Conservation (phyloP, 805 yeast species). For the Alloascoidea hylecoeti region DNA sequence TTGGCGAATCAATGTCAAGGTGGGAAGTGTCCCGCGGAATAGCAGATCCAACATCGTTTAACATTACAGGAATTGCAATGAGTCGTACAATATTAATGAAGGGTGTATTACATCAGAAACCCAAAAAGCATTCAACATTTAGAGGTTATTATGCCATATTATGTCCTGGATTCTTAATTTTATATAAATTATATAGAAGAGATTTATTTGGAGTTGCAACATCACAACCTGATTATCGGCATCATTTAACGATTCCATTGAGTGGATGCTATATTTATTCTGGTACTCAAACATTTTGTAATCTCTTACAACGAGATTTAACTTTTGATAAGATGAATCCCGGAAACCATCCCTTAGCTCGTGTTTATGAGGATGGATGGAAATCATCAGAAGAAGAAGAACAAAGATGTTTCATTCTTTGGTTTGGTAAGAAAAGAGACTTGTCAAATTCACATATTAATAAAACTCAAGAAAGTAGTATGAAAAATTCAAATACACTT, state of each 20-base stretch:
- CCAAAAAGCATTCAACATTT: constrained; percentile 56
- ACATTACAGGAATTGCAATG: constrained; percentile 43
- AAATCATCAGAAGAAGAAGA: constrained; percentile 63
- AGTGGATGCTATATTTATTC: constrained; percentile 63
- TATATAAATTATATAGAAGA: constrained; percentile 39
- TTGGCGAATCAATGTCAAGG: constrained; percentile 28
- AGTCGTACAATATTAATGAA: constrained; percentile 44
- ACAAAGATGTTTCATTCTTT: constrained; percentile 67
- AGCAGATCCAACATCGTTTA: constrained; percentile 39
- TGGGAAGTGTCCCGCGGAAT: constrained; percentile 39
- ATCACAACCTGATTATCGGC: constrained; percentile 34
- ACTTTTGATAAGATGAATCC: constrained; percentile 34
- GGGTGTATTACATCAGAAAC: constrained; percentile 60
- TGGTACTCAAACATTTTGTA: constrained; percentile 44
- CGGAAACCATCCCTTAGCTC: constrained; percentile 46
- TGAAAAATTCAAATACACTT: constrained; percentile 2
- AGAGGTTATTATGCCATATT: constrained; percentile 44
- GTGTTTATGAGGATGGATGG: constrained; percentile 77
- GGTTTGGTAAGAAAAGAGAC: constrained; percentile 60
- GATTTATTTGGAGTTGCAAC: constrained; percentile 28
- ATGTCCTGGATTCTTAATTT: constrained; percentile 52
- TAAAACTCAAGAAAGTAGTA: constrained; percentile 2
- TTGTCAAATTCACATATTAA: constrained; percentile 15
- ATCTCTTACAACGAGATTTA: constrained; percentile 31
- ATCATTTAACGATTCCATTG: constrained; percentile 46